phyloP scores from a whole-genome alignment of 495 filamentous ascomycete genomes.

The Sporormia fimetaria region DNA sequence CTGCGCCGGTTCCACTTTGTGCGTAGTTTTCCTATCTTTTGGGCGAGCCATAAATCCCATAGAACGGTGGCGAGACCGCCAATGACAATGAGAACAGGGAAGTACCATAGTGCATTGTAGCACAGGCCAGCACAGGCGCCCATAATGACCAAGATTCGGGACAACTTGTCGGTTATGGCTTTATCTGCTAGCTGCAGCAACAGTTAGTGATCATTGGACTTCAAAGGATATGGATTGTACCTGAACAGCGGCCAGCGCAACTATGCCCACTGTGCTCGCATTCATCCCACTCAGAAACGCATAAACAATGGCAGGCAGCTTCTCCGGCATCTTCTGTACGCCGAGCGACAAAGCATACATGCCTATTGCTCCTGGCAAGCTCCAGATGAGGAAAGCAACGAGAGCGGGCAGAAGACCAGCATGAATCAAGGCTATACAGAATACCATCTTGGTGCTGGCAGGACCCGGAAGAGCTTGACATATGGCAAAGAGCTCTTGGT shows the following conservation, averaged over 20 bases:
- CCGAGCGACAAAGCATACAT: constrained; percentile 66
- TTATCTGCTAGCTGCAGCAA: constrained; percentile 46
- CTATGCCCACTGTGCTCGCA: constrained; percentile 65
- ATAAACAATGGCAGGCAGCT: constrained; percentile 56
- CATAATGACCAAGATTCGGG: constrained; percentile 58
- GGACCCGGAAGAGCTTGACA: constrained; percentile 68
- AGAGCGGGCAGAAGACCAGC: constrained; percentile 52
- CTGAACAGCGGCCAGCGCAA: constrained; percentile 66
- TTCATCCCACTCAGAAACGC: constrained; percentile 71
- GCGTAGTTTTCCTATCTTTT: constrained; percentile 29
- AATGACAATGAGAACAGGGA: constrained; percentile 57
- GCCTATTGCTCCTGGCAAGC: constrained; percentile 63
- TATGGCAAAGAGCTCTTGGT: constrained; percentile 73
- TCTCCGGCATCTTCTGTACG: constrained; percentile 47
- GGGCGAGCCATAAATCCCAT: constrained; percentile 50
- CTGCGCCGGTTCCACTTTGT: constrained; percentile 9
- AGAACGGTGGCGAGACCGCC: constrained; percentile 45
- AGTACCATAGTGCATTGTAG: constrained; percentile 76
- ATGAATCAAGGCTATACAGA: constrained; percentile 58
- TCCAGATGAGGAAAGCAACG: constrained; percentile 59
- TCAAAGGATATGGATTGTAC: constrained; percentile 2
- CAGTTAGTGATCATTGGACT: too few species aligned
- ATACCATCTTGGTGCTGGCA: constrained; percentile 68
- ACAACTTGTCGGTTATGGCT: constrained; percentile 61
- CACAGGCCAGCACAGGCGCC: constrained; percentile 57